Evolutionary conservation across 169 alveolate species (phyloP).

Genomic region (Plasmodium gaboni): DNA sequence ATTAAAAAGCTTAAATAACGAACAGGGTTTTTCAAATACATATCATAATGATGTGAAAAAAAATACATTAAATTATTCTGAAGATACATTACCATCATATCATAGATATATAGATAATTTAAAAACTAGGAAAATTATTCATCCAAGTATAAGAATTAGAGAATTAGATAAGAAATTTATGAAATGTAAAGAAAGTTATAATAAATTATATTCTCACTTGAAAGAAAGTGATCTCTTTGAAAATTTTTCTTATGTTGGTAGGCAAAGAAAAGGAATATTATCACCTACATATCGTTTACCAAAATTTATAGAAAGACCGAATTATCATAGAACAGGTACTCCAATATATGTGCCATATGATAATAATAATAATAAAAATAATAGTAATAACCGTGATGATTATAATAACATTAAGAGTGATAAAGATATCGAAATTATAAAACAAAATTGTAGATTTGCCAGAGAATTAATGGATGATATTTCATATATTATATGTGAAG

Average conservation of each 20-base stretch:
- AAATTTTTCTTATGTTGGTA: conserved; percentile 68
- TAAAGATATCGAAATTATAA: conserved; percentile 79
- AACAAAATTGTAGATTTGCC: conserved; percentile 80
- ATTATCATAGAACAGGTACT: conserved; percentile 80
- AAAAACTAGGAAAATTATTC: conserved; percentile 47
- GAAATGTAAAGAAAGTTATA: conserved; percentile 47
- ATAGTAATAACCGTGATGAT: too few species aligned
- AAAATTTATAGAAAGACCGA: conserved; percentile 78
- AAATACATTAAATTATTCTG: conserved; percentile 47
- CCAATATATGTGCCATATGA: conserved; percentile 81
- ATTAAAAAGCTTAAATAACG: conserved; percentile 12
- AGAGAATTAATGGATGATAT: conserved; percentile 82
- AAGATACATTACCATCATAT: conserved; percentile 49
- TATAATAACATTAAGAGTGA: conserved; percentile 78
- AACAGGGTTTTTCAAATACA: conserved; percentile 47
- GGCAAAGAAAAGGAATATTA: conserved; percentile 78
- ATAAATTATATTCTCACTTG: conserved; percentile 43
- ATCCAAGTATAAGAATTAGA: conserved; percentile 60
- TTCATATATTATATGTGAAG: conserved; percentile 78
- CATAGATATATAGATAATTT: conserved; percentile 56
- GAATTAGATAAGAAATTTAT: conserved; percentile 41
- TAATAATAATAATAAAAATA: not conserved
- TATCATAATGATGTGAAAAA: conserved; percentile 32
- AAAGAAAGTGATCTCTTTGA: conserved; percentile 34
- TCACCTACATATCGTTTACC: conserved; percentile 80